Conservation (phyloP, 1,284 basidiomycete species). For the Vanrija humicola region DNA sequence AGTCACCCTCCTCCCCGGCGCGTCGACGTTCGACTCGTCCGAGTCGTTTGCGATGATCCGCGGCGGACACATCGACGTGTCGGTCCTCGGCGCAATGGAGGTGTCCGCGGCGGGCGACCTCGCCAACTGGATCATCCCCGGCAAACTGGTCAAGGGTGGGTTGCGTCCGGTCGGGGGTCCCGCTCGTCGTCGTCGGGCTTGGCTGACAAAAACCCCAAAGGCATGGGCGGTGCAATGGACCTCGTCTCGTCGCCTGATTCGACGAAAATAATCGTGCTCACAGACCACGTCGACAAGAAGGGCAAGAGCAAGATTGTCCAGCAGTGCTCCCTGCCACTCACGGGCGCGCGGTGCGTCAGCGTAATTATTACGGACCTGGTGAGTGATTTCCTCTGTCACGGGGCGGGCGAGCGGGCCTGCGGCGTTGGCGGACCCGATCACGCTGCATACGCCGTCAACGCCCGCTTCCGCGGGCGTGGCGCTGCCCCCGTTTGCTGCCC, state of each 20-base stretch:
- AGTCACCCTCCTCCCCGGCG: slow-evolving; percentile 83
- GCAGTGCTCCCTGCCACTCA: slow-evolving; percentile 78
- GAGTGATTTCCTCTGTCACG: neutral
- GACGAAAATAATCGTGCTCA: slow-evolving; percentile 54
- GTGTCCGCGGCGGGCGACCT: slow-evolving; percentile 88
- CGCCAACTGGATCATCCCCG: slow-evolving; percentile 95
- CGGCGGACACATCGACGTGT: slow-evolving; percentile 89
- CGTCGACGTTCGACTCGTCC: slow-evolving; percentile 69
- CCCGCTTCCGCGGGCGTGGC: too few species aligned
- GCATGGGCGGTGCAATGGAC: slow-evolving; percentile 95
- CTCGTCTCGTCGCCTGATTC: slow-evolving; percentile 87
- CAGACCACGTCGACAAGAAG: slow-evolving; percentile 56
- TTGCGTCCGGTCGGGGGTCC: neutral
- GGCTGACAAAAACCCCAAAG: neutral
- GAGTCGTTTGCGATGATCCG: slow-evolving; percentile 85
- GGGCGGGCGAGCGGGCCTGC: neutral
- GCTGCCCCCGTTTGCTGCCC: too few species aligned
- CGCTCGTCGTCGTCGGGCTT: neutral
- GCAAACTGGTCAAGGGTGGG: slow-evolving; percentile 75
- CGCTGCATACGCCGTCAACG: too few species aligned
- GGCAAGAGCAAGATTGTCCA: slow-evolving; percentile 83
- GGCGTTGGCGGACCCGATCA: neutral
- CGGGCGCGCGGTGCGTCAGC: slow-evolving; percentile 78
- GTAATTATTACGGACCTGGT: slow-evolving; percentile 84
- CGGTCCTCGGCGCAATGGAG: slow-evolving; percentile 86